Base-by-base conservation (phyloP, 495 filamentous ascomycete species). In the Penicillium cosmopolitanum region DNA sequence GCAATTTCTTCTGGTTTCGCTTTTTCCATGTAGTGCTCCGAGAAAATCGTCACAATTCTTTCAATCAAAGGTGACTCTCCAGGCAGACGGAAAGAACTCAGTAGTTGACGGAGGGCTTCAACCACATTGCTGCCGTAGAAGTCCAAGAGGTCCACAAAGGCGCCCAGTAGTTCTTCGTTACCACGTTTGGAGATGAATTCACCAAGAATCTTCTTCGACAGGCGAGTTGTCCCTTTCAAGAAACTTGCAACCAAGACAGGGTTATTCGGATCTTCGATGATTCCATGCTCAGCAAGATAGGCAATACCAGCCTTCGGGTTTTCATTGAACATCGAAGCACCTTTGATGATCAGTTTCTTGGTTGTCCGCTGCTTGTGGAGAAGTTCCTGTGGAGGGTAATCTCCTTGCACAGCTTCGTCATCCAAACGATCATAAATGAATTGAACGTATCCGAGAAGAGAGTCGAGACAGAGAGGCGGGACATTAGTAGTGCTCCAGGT, bases 401-500 rank as follows among this genome's bases (percentile, higher is more conserved):
- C 88, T 35, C 90, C 86, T 18, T 70, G 76, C 12, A 76, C 64
- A 2, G 88, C 87, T 31, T 84, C 78, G 55, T 93, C 83, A 60
- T 96, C 85, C 12, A 98, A 74, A 56, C 95, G 82, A 63, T 97
- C 94, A 11, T 92, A 87, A 56, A 99, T 87, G 53, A 89, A 96
- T 65, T 96, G 93, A 43, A 99, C 83, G 63, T 92, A 98, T 15
- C 92, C 87, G 13, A 99, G 81, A 2, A 98, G 82, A 48, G 95
- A 89, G 67, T 99, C 95, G 9, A 99, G 78, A 67, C 96, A 99
- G 18, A 99, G 73, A 3, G 96, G 95, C 16, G 95, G 95, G 11
- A 99, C 95, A 69, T 96, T 99, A 25, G 95, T 97, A 0, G 95
- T 99, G 72, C 95, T 99, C 95, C 95, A 99, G 21, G 94, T 98